Base-by-base conservation (phyloP, 202 grass and related monocot species). In the Dendrocalamus latiflorus region DNA sequence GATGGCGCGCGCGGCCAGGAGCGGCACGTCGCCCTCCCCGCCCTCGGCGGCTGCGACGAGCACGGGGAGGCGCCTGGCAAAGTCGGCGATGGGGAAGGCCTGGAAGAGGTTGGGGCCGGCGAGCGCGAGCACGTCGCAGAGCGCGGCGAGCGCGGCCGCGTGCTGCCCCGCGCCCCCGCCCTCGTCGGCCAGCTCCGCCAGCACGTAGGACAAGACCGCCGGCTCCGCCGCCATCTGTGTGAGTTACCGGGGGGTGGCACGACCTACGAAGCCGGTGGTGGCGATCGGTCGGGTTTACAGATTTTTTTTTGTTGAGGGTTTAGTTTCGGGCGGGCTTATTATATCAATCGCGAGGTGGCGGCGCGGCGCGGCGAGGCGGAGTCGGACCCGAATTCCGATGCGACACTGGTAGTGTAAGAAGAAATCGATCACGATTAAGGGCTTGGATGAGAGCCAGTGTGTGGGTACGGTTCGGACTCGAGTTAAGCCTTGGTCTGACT, bases 1-100 rank as follows among this genome's bases (percentile, higher is more conserved):
- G 56, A 94, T 78, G 44, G 86, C 86, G 37, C 86, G 81, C 61
- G 87, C 81, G 56, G 89, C 89, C 60, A 89, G 56, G 50, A 87
- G 41, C 50, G 89, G 74, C 70, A 84, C 77, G 61, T 87, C 86
- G 5, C 58, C 28, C 28, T 30, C 28, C 28, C 28, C 28, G 28
- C 28, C 47, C 37, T 48, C 77, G 72, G 18, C 1, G 58, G 24
- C 15, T 80, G 81, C 69, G 83, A 61, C 21, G 77, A 86, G 76
- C 1, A 1, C 34, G 9, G 85, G 56, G 71, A 91, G 81, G 49
- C 55, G 85, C 9, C 0, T 3, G 25, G 75, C 49, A n/a, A 88
- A 64, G 20, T 4, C 15, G 3, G 15, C 20, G 48, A 56, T 0
- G 1, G 79, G 70, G 53, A 76, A 14, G 45, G 12, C 20, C 13